phyloP scores from a whole-genome alignment of 2,329 filamentous ascomycete genomes.

The Talaromyces sp. region DNA sequence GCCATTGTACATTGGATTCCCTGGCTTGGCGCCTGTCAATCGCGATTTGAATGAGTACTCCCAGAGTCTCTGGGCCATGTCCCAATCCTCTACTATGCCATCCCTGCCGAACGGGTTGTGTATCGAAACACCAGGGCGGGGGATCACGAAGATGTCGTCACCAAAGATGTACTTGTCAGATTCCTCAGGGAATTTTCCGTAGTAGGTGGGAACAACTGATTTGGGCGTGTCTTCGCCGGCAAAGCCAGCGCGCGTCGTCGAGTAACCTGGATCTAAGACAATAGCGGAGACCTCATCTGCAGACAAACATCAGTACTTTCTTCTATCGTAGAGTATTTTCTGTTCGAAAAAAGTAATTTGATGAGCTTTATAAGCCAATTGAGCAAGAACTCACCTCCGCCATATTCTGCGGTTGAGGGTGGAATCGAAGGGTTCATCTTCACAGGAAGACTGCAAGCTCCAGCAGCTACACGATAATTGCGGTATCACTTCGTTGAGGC shows the following conservation, averaged over 20 bases:
- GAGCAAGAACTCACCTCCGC: conserved; percentile 42
- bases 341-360: neutral
- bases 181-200: conserved; percentile 61
- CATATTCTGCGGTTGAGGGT: conserved; percentile 48
- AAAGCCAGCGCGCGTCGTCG: conserved; percentile 87
- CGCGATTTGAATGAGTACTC: conserved; percentile 87
- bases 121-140: conserved; percentile 72
- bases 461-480: neutral
- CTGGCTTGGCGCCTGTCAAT: conserved; percentile 72
- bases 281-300: conserved; percentile 95
- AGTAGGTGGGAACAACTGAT: conserved; percentile 85
- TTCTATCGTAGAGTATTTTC: too few relatives aligned
- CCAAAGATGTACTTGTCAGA: conserved; percentile 69
- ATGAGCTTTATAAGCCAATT: neutral
- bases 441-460: conserved; percentile 7
- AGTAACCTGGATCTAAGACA: conserved; percentile 92
- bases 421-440: conserved; percentile 44
- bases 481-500: neutral
- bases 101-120: conserved; percentile 89
- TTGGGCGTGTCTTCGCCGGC: conserved; percentile 97
- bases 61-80: conserved; percentile 83
- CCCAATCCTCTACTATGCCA: conserved; percentile 94
- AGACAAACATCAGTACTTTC: neutral
- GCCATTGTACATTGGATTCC: conserved; percentile 70
- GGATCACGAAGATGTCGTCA: conserved; percentile 82